Percentiles rank a stretch among this genome's conserved stretches.
phyloP scores from a whole-genome alignment of 108 stramenopile species.

The Halocafeteria seosinensis region DNA sequence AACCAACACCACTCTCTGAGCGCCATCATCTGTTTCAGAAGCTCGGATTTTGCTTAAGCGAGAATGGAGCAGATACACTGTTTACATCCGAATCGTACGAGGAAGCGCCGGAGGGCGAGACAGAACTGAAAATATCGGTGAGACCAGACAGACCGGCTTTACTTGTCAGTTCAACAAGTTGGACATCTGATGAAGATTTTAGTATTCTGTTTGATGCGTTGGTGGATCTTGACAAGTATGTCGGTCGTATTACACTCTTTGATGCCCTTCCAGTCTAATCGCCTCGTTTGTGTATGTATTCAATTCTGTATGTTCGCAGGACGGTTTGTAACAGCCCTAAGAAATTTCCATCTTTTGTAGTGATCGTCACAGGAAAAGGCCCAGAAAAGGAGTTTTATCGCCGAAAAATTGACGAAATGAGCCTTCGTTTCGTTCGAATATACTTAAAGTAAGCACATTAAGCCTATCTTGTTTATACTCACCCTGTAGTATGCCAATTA shows the following conservation, averaged over 20 bases:
- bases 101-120: not conserved
- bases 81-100: no score
- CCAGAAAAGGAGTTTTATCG: conserved; percentile 58
- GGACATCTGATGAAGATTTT: conserved; percentile 98
- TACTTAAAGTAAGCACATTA: no score
- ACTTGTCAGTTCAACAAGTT: conserved; percentile 72
- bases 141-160: conserved; percentile 49
- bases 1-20: conserved; percentile 39
- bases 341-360: conserved; percentile 26
- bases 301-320: no score
- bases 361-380: conserved; percentile 90
- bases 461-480: no score
- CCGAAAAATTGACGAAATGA: conserved; percentile 28
- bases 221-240: conserved; percentile 38
- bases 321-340: no score
- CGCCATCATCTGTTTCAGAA: conserved; percentile 40
- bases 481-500: no score
- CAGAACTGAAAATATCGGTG: not conserved
- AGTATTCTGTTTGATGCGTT: conserved; percentile 66
- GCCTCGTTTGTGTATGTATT: no score
- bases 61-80: not conserved
- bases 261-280: no score
- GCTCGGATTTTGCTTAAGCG: conserved; percentile 5
- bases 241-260: no score
- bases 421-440: conserved; percentile 24